Percentiles rank a stretch among this genome's conserved stretches.
Conservation (phyloP, 805 yeast species). For the Candida vaughaniae region DNA sequence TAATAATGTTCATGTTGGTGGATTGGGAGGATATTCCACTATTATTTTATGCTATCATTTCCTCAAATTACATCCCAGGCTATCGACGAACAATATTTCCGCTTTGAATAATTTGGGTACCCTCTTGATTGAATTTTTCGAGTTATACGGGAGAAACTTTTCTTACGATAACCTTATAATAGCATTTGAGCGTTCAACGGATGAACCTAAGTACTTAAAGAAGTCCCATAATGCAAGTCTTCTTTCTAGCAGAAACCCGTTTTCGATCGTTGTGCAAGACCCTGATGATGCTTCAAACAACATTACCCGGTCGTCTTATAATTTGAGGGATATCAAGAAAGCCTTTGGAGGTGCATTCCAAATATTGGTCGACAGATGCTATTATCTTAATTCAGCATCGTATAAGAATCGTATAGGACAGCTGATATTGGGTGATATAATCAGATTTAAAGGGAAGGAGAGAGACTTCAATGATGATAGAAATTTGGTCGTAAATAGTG, state of each 20-base stretch:
- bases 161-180: constrained; percentile 79
- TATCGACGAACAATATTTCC: constrained; percentile 63
- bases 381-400: constrained; percentile 63
- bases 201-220: constrained; percentile 56
- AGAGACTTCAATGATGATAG: constrained; percentile 80
- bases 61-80: constrained; percentile 73
- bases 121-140: constrained; percentile 85
- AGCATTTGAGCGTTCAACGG: constrained; percentile 53
- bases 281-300: constrained; percentile 85
- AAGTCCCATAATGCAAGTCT: constrained; percentile 54
- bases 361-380: constrained; percentile 69
- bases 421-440: constrained; percentile 77
- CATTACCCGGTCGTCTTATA: constrained; percentile 81
- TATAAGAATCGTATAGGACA: constrained; percentile 67
- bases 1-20: constrained; percentile 89
- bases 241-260: constrained; percentile 52
- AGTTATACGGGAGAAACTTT: constrained; percentile 85
- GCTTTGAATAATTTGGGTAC: constrained; percentile 81
- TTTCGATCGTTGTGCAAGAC: constrained; percentile 77
- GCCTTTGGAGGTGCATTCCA: constrained; percentile 90
- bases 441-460: constrained; percentile 68
- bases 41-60: constrained; percentile 83
- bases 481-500: constrained; percentile 58
- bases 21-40: constrained; percentile 92
- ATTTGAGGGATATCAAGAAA: constrained; percentile 72